Percentiles rank a stretch among this genome's conserved stretches.
phyloP scores from a whole-genome alignment of 352 stramenopile genomes.

The Pythium scleroteichum region DNA sequence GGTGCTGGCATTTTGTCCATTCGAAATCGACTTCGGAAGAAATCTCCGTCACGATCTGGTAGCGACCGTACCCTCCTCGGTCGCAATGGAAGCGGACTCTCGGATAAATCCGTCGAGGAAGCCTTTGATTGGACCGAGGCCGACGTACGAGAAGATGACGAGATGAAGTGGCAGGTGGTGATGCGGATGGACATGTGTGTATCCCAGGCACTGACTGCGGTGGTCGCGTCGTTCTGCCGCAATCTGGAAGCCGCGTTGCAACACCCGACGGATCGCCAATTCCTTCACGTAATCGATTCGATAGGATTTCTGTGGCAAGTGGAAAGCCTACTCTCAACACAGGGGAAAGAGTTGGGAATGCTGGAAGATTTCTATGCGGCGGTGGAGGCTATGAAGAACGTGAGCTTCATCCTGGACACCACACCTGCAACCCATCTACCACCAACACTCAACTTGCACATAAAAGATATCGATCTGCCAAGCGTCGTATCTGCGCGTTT shows the following conservation, averaged over 20 bases:
- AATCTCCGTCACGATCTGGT: constrained; percentile 18
- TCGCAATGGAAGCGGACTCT: constrained; percentile 46
- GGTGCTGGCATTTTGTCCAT: constrained; percentile 70
- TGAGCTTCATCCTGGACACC: constrained; percentile 71
- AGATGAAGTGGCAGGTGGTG: constrained; percentile 77
- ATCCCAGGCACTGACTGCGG: constrained; percentile 71
- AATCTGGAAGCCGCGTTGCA: constrained; percentile 71
- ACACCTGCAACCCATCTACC: constrained; percentile 56
- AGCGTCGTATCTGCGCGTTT: constrained; percentile 74
- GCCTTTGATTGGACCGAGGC: constrained; percentile 59
- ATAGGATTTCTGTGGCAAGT: constrained; percentile 87
- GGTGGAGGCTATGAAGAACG: constrained; percentile 71
- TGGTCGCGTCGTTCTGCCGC: constrained; percentile 75
- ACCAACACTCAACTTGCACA: constrained; percentile 74
- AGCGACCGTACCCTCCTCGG: constrained; percentile 36
- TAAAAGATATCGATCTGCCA: constrained; percentile 69
- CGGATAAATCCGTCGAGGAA: constrained; percentile 28
- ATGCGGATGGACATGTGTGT: constrained; percentile 80
- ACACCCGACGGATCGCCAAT: constrained; percentile 51
- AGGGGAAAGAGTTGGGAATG: constrained; percentile 96
- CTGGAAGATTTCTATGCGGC: constrained; percentile 88
- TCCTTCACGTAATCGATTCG: constrained; percentile 60
- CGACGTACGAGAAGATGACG: constrained; percentile 47
- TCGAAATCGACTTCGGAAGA: constrained; percentile 56
- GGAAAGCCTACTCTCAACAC: constrained; percentile 92